Percentiles rank a stretch among this genome's conserved stretches.
Evolutionary conservation across 2,329 filamentous ascomycete genomes (phyloP).

Genomic region (Harringtonia lauricola): DNA sequence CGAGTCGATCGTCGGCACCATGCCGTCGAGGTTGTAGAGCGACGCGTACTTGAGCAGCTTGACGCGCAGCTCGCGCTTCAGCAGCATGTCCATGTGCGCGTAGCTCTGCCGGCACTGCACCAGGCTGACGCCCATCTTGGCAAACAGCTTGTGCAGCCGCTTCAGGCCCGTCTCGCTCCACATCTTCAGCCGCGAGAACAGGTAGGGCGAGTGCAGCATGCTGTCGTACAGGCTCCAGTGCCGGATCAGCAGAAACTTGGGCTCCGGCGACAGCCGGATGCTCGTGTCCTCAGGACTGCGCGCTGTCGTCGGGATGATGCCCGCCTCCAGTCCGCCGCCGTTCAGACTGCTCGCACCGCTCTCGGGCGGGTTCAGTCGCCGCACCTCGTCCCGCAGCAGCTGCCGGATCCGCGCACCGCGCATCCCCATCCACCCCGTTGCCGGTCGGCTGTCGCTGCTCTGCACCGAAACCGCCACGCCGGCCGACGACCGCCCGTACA

Average conservation of each 20-base stretch:
- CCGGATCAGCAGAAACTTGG: conserved; percentile 80
- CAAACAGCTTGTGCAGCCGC: conserved; percentile 82
- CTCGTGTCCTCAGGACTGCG: conserved; percentile 82
- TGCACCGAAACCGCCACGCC: conserved; percentile 56
- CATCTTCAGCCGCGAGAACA: conserved; percentile 83
- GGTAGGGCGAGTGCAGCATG: conserved; percentile 94
- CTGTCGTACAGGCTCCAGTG: conserved; percentile 98
- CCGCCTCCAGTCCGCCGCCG: conserved; percentile 57
- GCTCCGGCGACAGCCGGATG: conserved; percentile 87
- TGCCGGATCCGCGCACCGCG: conserved; percentile 77
- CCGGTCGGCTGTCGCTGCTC: conserved; percentile 41
- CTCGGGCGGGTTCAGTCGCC: conserved; percentile 77
- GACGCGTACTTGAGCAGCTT: conserved; percentile 86
- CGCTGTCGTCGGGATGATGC: conserved; percentile 82
- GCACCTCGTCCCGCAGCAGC: conserved; percentile 83
- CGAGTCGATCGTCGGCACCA: conserved; percentile 70
- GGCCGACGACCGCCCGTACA: conserved; percentile 77
- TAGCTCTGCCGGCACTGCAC: conserved; percentile 93
- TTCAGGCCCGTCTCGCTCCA: conserved; percentile 89
- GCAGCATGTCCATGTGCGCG: conserved; percentile 95
- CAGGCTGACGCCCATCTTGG: conserved; percentile 95
- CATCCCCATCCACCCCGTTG: conserved; percentile 68
- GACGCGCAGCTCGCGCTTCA: conserved; percentile 71
- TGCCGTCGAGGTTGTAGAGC: conserved; percentile 84
- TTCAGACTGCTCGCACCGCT: too few relatives aligned